phyloP scores from a whole-genome alignment of 1,284 basidiomycete species.

The Malassezia nana region DNA sequence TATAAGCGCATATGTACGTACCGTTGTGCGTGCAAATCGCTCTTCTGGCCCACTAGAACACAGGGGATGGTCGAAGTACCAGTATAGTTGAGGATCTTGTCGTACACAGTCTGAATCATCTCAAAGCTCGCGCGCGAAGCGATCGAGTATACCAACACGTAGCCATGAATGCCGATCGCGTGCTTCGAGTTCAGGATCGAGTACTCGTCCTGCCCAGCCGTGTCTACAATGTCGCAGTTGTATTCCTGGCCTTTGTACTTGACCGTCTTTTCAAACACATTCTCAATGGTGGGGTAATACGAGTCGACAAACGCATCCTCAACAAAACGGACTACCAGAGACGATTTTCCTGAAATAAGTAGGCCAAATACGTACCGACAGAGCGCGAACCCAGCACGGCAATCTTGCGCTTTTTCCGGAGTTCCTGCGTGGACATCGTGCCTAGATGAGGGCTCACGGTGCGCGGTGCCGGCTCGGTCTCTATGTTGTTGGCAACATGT shows the following conservation, averaged over 20 bases:
- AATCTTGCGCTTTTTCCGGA: slow-evolving; percentile 45
- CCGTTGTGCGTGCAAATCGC: slow-evolving; percentile 67
- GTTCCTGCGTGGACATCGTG: slow-evolving; percentile 13
- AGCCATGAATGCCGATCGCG: slow-evolving; percentile 72
- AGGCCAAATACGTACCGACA: slow-evolving; percentile 27
- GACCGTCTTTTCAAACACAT: slow-evolving; percentile 73
- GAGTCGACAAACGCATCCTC: slow-evolving; percentile 57
- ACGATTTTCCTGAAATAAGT: slow-evolving; percentile 61
- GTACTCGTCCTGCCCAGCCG: slow-evolving; percentile 87
- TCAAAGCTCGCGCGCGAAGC: slow-evolving; percentile 84
- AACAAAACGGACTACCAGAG: slow-evolving; percentile 52
- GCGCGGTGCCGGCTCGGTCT: background rate
- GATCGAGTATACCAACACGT: slow-evolving; percentile 87
- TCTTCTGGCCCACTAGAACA: slow-evolving; percentile 92
- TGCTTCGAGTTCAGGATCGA: slow-evolving; percentile 71
- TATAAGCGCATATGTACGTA: slow-evolving; percentile 33
- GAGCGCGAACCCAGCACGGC: slow-evolving; percentile 46
- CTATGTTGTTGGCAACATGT: background rate
- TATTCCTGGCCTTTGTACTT: slow-evolving; percentile 74
- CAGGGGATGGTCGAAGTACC: slow-evolving; percentile 82
- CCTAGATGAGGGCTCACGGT: background rate
- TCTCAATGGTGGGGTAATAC: slow-evolving; percentile 92
- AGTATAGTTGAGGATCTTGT: slow-evolving; percentile 93
- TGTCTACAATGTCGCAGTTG: slow-evolving; percentile 95
- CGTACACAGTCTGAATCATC: slow-evolving; percentile 87